A percentile compares a stretch with the other conserved stretches of the same genome.
phyloP scores from a whole-genome alignment of 1,284 basidiomycete species.

The Cryptococcus neoformans region DNA sequence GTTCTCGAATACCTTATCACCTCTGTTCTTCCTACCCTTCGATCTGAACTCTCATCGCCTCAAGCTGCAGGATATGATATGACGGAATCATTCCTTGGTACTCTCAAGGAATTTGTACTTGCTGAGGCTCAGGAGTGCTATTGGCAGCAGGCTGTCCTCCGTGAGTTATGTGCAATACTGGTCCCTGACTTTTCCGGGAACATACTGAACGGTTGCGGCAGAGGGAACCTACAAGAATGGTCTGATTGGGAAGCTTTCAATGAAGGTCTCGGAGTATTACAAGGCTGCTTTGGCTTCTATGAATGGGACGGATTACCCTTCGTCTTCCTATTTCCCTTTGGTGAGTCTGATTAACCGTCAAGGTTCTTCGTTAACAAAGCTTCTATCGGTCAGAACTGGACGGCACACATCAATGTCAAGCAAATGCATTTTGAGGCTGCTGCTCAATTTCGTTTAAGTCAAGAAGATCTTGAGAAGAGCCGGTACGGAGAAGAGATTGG shows the following conservation, averaged over 20 bases:
- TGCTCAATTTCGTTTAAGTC: conserved; percentile 81
- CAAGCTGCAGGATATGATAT: conserved; percentile 58
- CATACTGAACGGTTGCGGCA: conserved; percentile 6
- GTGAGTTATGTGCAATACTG: conserved; percentile 51
- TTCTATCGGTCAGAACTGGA: conserved; percentile 61
- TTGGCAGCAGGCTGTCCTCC: conserved; percentile 88
- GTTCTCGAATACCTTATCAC: conserved; percentile 63
- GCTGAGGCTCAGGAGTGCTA: conserved; percentile 96
- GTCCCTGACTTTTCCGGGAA: not conserved
- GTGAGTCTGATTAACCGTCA: conserved; percentile 18
- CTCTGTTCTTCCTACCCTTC: conserved; percentile 58
- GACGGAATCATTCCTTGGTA: conserved; percentile 59
- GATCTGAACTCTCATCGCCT: conserved; percentile 53
- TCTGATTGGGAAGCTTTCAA: conserved; percentile 80
- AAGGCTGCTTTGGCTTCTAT: conserved; percentile 57
- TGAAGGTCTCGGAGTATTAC: conserved; percentile 69
- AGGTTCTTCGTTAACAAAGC: not conserved
- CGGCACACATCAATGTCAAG: conserved; percentile 79
- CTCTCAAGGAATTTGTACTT: conserved; percentile 74
- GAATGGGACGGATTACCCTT: conserved; percentile 53
- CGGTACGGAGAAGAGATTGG: conserved; percentile 81
- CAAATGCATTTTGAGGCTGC: conserved; percentile 83
- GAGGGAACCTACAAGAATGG: conserved; percentile 70
- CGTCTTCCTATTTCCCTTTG: conserved; percentile 44
- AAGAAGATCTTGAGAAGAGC: conserved; percentile 84